A percentile compares a stretch with the other conserved stretches of the same genome.
Conservation (phyloP, 306 rosid species). For the Quercus rubra region DNA sequence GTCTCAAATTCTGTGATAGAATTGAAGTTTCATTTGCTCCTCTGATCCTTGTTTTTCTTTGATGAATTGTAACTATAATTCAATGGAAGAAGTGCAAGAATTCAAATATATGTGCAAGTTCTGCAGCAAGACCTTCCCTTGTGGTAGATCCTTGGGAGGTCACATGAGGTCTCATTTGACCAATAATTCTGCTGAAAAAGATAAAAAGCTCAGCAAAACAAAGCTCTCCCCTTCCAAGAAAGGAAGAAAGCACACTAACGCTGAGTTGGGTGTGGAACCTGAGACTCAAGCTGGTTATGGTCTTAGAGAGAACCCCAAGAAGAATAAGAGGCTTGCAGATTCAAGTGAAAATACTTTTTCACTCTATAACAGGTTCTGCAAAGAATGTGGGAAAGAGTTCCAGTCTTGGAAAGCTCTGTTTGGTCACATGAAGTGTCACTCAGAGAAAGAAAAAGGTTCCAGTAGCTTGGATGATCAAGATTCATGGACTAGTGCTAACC, state of each 20-base stretch:
- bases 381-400: conserved; percentile 77
- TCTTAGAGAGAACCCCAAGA: conserved; percentile 79
- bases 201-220: conserved; percentile 27
- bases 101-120: conserved; percentile 71
- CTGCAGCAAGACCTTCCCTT: conserved; percentile 74
- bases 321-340: conserved; percentile 59
- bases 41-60: conserved; percentile 18
- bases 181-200: conserved; percentile 34
- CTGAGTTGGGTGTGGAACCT: conserved; percentile 28
- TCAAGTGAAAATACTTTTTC: conserved; percentile 38
- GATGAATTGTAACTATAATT: conserved; percentile 2
- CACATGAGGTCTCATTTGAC: conserved; percentile 91
- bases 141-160: conserved; percentile 93
- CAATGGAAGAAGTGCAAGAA: conserved; percentile 55
- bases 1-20: conserved; percentile 31
- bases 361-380: conserved; percentile 55
- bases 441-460: conserved; percentile 54
- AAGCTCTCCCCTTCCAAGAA: conserved; percentile 31
- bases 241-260: conserved; percentile 20
- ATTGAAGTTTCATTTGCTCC: conserved; percentile 12
- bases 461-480: conserved; percentile 55
- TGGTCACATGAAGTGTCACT: conserved; percentile 91
- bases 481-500: conserved; percentile 49
- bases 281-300: conserved; percentile 51
- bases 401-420: conserved; percentile 81